These are phyloP conservation scores for Biscogniauxia marginata DNA, from an alignment of 2,329 filamentous ascomycete genomes.

Conservation along the genomic window DNA sequence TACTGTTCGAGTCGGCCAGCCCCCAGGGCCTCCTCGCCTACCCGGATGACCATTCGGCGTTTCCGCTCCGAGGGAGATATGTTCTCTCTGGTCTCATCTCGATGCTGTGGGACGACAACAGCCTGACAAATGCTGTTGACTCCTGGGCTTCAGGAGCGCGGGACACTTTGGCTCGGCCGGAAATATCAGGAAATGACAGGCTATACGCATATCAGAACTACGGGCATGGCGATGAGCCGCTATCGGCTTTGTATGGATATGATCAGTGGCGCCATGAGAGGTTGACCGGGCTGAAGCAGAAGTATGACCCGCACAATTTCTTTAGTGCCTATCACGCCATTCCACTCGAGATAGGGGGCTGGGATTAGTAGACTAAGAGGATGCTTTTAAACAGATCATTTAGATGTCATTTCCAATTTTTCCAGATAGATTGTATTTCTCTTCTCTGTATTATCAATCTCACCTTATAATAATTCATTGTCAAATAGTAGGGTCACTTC, in stretches of 20 bases:
- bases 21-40: too few species aligned
- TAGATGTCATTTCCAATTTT: too few species aligned
- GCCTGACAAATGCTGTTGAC: constrained; percentile 8
- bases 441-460: too few species aligned
- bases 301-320: constrained; percentile 45
- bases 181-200: constrained; percentile 32
- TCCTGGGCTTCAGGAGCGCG: neutral
- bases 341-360: too few species aligned
- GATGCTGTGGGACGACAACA: constrained; percentile 10
- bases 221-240: constrained; percentile 46
- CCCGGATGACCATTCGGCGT: too few species aligned
- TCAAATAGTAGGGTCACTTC: too few species aligned
- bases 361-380: too few species aligned
- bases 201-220: constrained; percentile 51
- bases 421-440: too few species aligned
- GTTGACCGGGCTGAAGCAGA: constrained; percentile 44
- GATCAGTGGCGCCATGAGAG: constrained; percentile 48
- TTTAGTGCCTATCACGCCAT: constrained; percentile 5
- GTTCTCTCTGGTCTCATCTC: neutral
- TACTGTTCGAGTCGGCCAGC: too few species aligned
- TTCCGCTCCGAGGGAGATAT: too few species aligned
- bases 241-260: constrained; percentile 44
- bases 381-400: too few species aligned
- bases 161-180: neutral
- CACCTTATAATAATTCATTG: too few species aligned